These are phyloP conservation scores for Colletotrichum orbiculare DNA, from an alignment of 2,329 filamentous ascomycete species.

Conservation along the genomic window DNA sequence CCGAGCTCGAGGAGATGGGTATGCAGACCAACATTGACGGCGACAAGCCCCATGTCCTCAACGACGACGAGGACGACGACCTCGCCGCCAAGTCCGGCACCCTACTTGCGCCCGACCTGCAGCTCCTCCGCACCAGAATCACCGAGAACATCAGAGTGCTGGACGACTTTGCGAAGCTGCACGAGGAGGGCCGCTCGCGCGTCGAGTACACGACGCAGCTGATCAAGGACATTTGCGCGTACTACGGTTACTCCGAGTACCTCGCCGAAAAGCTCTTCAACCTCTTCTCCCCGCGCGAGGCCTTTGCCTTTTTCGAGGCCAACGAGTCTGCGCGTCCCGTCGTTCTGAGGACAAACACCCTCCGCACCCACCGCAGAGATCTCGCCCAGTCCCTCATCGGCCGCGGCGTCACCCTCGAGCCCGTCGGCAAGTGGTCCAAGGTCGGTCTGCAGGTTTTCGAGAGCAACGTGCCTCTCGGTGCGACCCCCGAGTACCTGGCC, in stretches of 20 bases:
- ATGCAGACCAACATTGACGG: constrained; percentile 94
- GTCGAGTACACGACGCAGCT: constrained; percentile 90
- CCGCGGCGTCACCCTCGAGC: constrained; percentile 94
- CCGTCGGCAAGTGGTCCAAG: constrained; percentile 98
- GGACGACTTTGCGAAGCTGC: constrained; percentile 85
- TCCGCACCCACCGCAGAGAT: constrained; percentile 80
- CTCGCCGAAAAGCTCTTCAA: constrained; percentile 96
- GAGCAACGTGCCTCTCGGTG: constrained; percentile 84
- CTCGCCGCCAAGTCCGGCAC: constrained; percentile 68
- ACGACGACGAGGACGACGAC: constrained; percentile 70
- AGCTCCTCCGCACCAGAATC: constrained; percentile 87
- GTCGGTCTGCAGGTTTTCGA: constrained; percentile 98
- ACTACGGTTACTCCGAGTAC: constrained; percentile 96
- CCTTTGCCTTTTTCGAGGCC: constrained; percentile 98
- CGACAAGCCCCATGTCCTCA: constrained; percentile 75
- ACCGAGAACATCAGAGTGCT: constrained; percentile 93
- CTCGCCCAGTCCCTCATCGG: constrained; percentile 95
- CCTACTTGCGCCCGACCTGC: constrained; percentile 86
- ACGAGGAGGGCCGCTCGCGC: constrained; percentile 82
- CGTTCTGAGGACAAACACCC: constrained; percentile 96
- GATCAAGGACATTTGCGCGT: constrained; percentile 91
- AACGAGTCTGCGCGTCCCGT: constrained; percentile 95
- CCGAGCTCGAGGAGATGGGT: constrained; percentile 85
- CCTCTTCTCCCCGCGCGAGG: constrained; percentile 91
- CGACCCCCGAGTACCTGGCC: constrained; percentile 95